A percentile compares a stretch with the other conserved stretches of the same genome.
Conservation (phyloP, 2,329 filamentous ascomycete genomes). For the Rutstroemia sp. region DNA sequence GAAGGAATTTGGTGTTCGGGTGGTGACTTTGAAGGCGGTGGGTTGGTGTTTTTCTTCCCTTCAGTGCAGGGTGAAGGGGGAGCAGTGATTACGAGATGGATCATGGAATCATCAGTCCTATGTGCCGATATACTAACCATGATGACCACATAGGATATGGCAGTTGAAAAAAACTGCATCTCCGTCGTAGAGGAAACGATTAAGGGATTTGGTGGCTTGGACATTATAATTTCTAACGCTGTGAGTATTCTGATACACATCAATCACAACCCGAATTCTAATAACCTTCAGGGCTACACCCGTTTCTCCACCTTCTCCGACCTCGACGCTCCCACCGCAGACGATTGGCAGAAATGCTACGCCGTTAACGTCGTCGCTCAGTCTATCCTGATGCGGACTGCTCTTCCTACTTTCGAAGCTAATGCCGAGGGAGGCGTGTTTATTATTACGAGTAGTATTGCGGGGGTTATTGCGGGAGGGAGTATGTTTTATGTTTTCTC, state of each 20-base stretch:
- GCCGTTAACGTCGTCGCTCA: conserved; percentile 53
- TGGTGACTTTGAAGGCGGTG: conserved; percentile 48
- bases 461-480: conserved; percentile 33
- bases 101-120: neutral
- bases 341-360: conserved; percentile 40
- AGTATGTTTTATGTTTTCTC: neutral
- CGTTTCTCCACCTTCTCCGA: conserved; percentile 24
- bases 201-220: conserved; percentile 51
- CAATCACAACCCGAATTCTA: neutral
- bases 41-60: conserved; percentile 17
- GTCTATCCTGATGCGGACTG: conserved; percentile 46
- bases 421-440: conserved; percentile 58
- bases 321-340: conserved; percentile 16
- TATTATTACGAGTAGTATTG: conserved; percentile 55
- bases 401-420: conserved; percentile 48
- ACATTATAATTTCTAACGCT: conserved; percentile 59
- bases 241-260: conserved; percentile 31
- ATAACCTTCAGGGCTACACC: conserved; percentile 21
- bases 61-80: neutral
- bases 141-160: conserved; percentile 42
- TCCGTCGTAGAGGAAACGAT: conserved; percentile 46
- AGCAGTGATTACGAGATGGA: neutral
- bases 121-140: neutral
- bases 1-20: conserved; percentile 43
- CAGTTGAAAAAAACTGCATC: conserved; percentile 44